A percentile compares a stretch with the other conserved stretches of the same genome.
phyloP scores from a whole-genome alignment of 2,329 filamentous ascomycete genomes.

The Alternaria sp. region DNA sequence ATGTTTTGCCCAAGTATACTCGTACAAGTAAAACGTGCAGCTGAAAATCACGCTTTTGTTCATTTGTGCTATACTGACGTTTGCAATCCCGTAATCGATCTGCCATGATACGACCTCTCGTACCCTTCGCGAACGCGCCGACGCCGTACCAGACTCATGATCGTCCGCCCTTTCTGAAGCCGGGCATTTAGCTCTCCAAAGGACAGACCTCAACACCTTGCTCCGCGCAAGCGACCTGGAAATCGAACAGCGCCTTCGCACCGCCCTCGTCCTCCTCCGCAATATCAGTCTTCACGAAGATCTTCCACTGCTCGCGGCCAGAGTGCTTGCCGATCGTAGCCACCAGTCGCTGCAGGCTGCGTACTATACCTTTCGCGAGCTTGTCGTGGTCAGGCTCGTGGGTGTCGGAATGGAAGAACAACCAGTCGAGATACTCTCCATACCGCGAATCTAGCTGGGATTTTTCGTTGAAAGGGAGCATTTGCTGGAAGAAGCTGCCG shows the following conservation, averaged over 20 bases:
- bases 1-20: not conserved
- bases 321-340: not conserved
- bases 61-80: not conserved
- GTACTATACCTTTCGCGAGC: not conserved
- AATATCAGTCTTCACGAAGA: not conserved
- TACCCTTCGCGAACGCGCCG: not conserved
- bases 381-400: constrained; percentile 2
- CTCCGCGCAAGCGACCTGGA: not conserved
- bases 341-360: constrained; percentile 4
- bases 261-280: constrained; percentile 1
- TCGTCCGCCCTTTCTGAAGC: not conserved
- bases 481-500: constrained; percentile 12
- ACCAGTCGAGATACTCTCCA: constrained; percentile 5
- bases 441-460: not conserved
- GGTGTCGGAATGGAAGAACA: not conserved
- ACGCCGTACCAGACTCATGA: not conserved
- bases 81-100: not conserved
- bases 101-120: not conserved
- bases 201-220: not conserved
- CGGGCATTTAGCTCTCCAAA: not conserved
- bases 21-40: no score
- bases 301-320: constrained; percentile 4
- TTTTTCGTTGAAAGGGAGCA: constrained; percentile 17
- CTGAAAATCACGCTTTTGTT: not conserved
- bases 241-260: not conserved